Evolutionary conservation across 176 grass and related monocot genomes (phyloP).

Genomic region (Ananas comosus): DNA sequence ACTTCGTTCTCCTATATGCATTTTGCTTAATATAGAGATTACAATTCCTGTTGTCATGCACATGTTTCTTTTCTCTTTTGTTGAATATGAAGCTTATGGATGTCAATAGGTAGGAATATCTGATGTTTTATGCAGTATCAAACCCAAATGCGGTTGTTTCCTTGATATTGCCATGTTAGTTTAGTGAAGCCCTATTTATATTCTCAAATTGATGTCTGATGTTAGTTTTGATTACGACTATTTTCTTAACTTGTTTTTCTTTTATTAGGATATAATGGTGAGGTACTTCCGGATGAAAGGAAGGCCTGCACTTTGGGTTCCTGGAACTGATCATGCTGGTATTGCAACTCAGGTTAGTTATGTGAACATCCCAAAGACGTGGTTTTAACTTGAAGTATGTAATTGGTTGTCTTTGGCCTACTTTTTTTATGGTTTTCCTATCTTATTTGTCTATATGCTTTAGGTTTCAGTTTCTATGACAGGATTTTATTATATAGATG

Average conservation of each 20-base stretch:
- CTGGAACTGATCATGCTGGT: slow-evolving; percentile 97
- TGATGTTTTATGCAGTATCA: too few relatives aligned
- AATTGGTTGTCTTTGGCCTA: not conserved
- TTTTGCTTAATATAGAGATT: too few relatives aligned
- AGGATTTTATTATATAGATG: not conserved
- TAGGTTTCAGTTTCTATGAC: too few relatives aligned
- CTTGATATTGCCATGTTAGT: too few relatives aligned
- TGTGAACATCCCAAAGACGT: not conserved
- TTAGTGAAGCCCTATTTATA: not conserved
- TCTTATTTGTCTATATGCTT: not conserved
- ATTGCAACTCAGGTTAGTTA: slow-evolving; percentile 91
- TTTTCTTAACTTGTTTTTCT: slow-evolving; percentile 19
- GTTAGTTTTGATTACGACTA: slow-evolving; percentile 16
- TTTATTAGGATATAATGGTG: slow-evolving; percentile 91
- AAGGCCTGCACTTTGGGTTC: slow-evolving; percentile 88
- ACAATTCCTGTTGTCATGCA: too few relatives aligned
- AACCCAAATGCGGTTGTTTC: too few relatives aligned
- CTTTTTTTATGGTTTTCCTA: not conserved
- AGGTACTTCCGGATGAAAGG: slow-evolving; percentile 98
- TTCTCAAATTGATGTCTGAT: slow-evolving; percentile 2
- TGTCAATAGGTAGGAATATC: too few relatives aligned
- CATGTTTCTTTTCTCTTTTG: too few relatives aligned
- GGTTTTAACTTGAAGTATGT: not conserved
- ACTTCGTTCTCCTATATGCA: too few relatives aligned
- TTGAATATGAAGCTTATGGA: too few relatives aligned